These are phyloP conservation scores for Globisporangium polare DNA, from an alignment of 352 stramenopile genomes.

Conservation along the genomic window DNA sequence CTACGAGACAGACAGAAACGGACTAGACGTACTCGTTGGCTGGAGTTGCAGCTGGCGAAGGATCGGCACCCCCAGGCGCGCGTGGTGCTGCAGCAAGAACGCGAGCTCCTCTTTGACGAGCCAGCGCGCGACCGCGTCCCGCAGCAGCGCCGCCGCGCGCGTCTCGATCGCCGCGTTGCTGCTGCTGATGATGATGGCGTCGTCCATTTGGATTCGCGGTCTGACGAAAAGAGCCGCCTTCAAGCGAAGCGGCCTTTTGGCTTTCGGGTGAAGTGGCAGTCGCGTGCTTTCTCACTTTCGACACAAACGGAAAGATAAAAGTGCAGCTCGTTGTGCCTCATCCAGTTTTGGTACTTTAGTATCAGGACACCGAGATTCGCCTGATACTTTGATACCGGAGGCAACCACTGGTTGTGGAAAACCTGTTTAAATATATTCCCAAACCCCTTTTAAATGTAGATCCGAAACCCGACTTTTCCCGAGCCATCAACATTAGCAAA, in stretches of 20 bases:
- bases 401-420: no score
- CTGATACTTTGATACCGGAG: no score
- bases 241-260: neutral
- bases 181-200: neutral
- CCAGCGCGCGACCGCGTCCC: conserved; percentile 57
- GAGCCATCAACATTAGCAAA: no score
- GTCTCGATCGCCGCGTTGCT: conserved; percentile 17
- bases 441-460: no score
- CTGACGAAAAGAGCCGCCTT: neutral
- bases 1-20: neutral
- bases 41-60: conserved; percentile 36
- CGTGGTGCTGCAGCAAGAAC: conserved; percentile 65
- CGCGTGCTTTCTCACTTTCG: neutral
- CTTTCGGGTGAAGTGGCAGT: neutral
- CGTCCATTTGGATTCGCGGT: neutral
- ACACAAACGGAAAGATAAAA: neutral
- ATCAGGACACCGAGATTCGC: no score
- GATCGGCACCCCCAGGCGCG: conserved; percentile 37
- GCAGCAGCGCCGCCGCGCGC: conserved; percentile 32
- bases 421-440: no score
- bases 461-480: no score
- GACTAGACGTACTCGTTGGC: conserved; percentile 47
- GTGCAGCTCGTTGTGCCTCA: neutral
- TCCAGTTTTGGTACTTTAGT: no score
- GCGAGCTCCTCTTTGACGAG: conserved; percentile 82